Evolutionary conservation across 169 alveolate species (phyloP), one percentile per base, ranked within the genome.

Genomic region (Plasmodium coatneyi): DNA sequence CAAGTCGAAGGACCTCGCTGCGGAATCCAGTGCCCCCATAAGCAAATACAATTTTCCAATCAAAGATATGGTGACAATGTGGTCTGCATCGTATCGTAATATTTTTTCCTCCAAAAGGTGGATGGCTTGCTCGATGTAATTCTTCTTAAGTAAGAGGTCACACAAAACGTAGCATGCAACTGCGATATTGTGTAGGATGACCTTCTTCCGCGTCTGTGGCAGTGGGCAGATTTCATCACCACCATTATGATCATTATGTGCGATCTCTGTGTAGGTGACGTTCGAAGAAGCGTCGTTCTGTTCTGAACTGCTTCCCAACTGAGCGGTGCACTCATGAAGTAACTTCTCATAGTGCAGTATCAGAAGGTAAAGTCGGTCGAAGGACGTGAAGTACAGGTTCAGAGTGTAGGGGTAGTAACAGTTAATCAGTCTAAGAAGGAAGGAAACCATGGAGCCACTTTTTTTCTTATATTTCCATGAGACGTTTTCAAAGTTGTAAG

Each of bases 111-210:
- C 39, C 49, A 90, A 70, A n/a, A 90, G 72, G 32, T 60, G 80
- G 9, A 90, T 90, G 25, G 87, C 94, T 54, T 90, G 94, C 49
- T 90, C 92, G 32, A 90, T 70, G 60, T 90, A 90, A 90, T 90
- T 80, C 39, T 79, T 90, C 72, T 80, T 90, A 32, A 90, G 82
- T 30, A 90, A 14, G 79, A 90, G 74, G 41, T 90, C 94, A 70
- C 94, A 90, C n/a, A 90, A 52, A 25, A 90, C 79, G 52, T 90
- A 90, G 52, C 91, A 79, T 7, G 91, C 71, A 32, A 90, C 32
- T 9, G 54, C 36, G n/a, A 90, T 66, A 46, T 90, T 43, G 19
- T 90, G 79, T 19, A 90, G 52, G 82, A 90, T 12, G 22, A 71
- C 56, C 12, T 66, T 46, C 32, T 43, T 46, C 74, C 54, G 22